phyloP scores from a whole-genome alignment of 2,329 filamentous ascomycete genomes.

The Neoscytalidium dimidiatum region DNA sequence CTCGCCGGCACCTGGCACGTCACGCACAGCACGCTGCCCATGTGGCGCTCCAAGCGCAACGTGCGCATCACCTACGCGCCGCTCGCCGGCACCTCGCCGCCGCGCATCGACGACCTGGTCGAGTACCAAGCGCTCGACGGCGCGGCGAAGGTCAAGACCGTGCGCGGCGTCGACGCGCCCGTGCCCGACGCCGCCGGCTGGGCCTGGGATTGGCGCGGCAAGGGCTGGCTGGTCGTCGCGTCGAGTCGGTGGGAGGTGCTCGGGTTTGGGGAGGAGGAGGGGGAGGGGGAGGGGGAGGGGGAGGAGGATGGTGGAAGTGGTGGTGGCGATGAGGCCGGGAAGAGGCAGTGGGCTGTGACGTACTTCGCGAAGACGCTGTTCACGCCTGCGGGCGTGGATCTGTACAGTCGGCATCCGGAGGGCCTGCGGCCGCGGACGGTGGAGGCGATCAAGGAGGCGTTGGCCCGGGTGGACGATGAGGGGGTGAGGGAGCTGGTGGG shows the following conservation, averaged over 20 bases:
- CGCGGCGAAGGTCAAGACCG: slow-evolving; percentile 55
- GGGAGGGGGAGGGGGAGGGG: slow-evolving; percentile 46
- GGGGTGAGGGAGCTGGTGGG: slow-evolving; percentile 56
- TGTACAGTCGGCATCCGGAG: slow-evolving; percentile 67
- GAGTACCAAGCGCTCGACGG: slow-evolving; percentile 69
- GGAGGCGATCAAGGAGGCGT: slow-evolving; percentile 55
- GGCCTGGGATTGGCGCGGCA: slow-evolving; percentile 72
- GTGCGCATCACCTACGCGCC: slow-evolving; percentile 75
- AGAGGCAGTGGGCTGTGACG: slow-evolving; percentile 70
- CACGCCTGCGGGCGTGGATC: slow-evolving; percentile 77
- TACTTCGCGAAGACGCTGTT: slow-evolving; percentile 84
- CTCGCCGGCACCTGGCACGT: slow-evolving; percentile 38
- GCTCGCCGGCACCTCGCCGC: slow-evolving; percentile 39
- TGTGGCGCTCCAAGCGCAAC: slow-evolving; percentile 81
- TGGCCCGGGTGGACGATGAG: slow-evolving; percentile 54
- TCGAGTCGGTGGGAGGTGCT: slow-evolving; percentile 79
- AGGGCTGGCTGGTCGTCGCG: slow-evolving; percentile 71
- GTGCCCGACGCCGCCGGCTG: slow-evolving; percentile 41
- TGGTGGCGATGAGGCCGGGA: slow-evolving; percentile 20
- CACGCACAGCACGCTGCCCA: slow-evolving; percentile 47
- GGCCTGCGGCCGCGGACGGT: slow-evolving; percentile 63
- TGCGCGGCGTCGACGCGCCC: slow-evolving; percentile 24
- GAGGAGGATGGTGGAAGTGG: neutral
- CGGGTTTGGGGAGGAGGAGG: slow-evolving; percentile 61
- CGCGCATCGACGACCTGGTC: slow-evolving; percentile 69